phyloP scores from a whole-genome alignment of 1,284 basidiomycete species.

The Vanrija sp. region DNA sequence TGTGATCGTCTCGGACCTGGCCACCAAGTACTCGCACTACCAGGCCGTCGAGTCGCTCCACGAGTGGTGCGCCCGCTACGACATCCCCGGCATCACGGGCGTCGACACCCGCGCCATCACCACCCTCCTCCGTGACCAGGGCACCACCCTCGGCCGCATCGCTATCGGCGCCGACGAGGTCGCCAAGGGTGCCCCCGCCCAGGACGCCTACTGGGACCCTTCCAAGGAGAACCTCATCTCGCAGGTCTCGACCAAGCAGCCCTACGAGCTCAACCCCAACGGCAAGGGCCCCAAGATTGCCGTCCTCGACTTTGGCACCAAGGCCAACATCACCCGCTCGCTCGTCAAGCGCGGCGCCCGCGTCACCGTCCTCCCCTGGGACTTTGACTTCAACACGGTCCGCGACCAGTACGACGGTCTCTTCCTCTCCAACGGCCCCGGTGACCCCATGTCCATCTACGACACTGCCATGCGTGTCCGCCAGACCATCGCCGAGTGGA shows the following conservation, averaged over 20 bases:
- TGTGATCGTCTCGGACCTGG: conserved; percentile 90
- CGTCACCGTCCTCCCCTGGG: conserved; percentile 95
- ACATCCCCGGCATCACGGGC: conserved; percentile 89
- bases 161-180: conserved; percentile 74
- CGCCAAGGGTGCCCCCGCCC: conserved; percentile 56
- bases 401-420: conserved; percentile 90
- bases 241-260: conserved; percentile 79
- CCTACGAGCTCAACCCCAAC: conserved; percentile 80
- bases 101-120: conserved; percentile 98
- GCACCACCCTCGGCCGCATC: conserved; percentile 90
- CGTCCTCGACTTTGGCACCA: conserved; percentile 93
- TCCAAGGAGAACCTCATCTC: conserved; percentile 87
- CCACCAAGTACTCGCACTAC: conserved; percentile 92
- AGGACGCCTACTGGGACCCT: conserved; percentile 85
- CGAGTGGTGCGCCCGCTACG: conserved; percentile 87
- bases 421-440: conserved; percentile 95
- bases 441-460: conserved; percentile 86
- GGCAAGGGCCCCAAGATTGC: conserved; percentile 83
- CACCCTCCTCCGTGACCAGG: conserved; percentile 86
- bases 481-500: conserved; percentile 78
- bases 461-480: conserved; percentile 77
- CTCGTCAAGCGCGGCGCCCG: conserved; percentile 84
- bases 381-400: conserved; percentile 89
- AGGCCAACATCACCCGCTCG: conserved; percentile 93
- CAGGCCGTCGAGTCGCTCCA: conserved; percentile 87